These are phyloP conservation scores for Venturia aucupariae DNA, from an alignment of 2,329 filamentous ascomycete species.

Conservation along the genomic window DNA sequence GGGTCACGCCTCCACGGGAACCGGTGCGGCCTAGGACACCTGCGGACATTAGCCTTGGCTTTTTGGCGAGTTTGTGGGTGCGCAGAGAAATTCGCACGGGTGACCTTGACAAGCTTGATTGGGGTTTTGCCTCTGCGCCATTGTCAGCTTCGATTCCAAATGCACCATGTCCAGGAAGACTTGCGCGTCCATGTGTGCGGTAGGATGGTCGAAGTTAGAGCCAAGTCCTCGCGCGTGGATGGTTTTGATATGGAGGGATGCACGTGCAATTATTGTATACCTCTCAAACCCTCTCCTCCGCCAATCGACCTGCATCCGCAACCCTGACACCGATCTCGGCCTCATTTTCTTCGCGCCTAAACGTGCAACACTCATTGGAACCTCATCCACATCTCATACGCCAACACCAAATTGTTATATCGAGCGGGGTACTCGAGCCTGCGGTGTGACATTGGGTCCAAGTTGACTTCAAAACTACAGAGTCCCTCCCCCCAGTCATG, in stretches of 20 bases:
- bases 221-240: not conserved
- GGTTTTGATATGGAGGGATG: too few species aligned
- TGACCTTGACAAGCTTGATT: conserved; percentile 39
- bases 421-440: not conserved
- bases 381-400: not conserved
- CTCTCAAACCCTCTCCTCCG: not conserved
- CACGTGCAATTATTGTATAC: too few species aligned
- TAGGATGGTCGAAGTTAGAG: conserved; percentile 1
- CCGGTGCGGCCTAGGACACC: conserved; percentile 43
- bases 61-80: conserved; percentile 84
- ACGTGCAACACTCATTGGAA: not conserved
- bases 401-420: not conserved
- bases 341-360: not conserved
- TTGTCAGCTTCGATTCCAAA: not conserved
- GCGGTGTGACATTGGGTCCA: not conserved
- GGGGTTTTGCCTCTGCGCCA: conserved; percentile 61
- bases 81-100: not conserved
- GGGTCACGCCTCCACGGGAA: conserved; percentile 99
- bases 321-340: not conserved
- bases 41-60: conserved; percentile 49
- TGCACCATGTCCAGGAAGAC: not conserved
- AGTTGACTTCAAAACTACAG: not conserved
- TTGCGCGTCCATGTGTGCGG: conserved; percentile 64
- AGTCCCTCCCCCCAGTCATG: conserved; percentile 7
- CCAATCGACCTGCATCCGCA: not conserved